A percentile compares a stretch with the other conserved stretches of the same genome.
Conservation (phyloP, 441 rosid species). For the Eugenia klotzschiana region DNA sequence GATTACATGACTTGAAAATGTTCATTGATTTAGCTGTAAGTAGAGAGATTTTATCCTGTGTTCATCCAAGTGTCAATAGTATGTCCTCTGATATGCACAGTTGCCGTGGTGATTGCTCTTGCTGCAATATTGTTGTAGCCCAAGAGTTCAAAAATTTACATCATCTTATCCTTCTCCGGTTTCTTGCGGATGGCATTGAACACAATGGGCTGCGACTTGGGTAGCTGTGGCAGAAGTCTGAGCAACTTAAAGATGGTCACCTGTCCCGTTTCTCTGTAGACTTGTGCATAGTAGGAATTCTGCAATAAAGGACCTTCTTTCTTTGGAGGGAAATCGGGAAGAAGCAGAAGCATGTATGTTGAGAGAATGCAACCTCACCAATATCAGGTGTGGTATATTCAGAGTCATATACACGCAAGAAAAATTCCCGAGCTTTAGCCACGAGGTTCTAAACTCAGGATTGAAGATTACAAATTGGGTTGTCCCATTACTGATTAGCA, state of each 20-base stretch:
- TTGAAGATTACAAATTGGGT: too few relatives aligned
- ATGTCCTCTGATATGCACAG: constrained; percentile 28
- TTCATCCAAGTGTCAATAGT: not conserved
- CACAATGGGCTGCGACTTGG: not conserved
- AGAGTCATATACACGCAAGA: not conserved
- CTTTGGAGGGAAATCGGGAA: not conserved
- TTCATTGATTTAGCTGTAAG: constrained; percentile 44
- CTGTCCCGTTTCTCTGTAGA: not conserved
- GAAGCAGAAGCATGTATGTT: not conserved
- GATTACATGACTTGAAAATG: too few relatives aligned
- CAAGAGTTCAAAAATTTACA: not conserved
- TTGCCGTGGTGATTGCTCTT: constrained; percentile 21
- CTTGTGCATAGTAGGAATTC: not conserved
- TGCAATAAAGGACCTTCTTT: not conserved
- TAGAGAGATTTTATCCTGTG: not conserved
- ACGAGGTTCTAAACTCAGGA: not conserved
- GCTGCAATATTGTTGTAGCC: not conserved
- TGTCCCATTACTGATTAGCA: not conserved
- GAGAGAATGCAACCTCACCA: not conserved
- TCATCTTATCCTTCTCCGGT: not conserved
- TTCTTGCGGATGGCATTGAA: not conserved
- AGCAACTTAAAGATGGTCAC: not conserved
- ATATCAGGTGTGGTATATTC: not conserved
- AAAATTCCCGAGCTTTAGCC: not conserved
- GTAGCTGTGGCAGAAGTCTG: not conserved